phyloP scores from a whole-genome alignment of 1,284 basidiomycete species.

The Puccinia hordei region DNA sequence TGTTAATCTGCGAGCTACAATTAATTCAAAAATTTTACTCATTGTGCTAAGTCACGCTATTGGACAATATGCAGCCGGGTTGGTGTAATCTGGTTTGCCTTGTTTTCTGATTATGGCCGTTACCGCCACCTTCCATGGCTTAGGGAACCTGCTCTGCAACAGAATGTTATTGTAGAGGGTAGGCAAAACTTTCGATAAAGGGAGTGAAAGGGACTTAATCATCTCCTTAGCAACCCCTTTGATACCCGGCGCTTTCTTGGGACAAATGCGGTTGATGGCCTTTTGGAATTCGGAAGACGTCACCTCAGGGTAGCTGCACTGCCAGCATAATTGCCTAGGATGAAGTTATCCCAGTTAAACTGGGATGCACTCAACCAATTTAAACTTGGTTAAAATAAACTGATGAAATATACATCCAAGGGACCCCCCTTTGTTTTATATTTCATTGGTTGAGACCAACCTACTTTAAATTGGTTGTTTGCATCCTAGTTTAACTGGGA shows the following conservation, averaged over 20 bases:
- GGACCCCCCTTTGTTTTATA: too few species aligned
- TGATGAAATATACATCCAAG: too few species aligned
- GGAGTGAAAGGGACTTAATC: not conserved
- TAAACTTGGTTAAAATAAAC: too few species aligned
- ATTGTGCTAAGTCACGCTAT: not conserved
- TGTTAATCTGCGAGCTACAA: not conserved
- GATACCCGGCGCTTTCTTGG: not conserved
- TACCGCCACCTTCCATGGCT: not conserved
- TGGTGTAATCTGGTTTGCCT: not conserved
- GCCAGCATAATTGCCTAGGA: too few species aligned
- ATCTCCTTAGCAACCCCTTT: conserved; percentile 2
- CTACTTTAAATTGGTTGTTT: too few species aligned
- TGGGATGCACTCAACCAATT: too few species aligned
- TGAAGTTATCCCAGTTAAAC: too few species aligned
- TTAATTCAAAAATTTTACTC: not conserved
- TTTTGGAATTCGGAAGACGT: not conserved
- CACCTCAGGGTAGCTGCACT: not conserved
- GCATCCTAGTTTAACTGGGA: too few species aligned
- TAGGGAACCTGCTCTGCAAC: not conserved
- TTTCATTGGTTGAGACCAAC: too few species aligned
- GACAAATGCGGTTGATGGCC: not conserved
- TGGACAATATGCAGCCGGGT: conserved; percentile 14
- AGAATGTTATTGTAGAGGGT: not conserved
- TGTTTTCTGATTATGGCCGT: conserved; percentile 15
- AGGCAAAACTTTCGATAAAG: not conserved